Conservation (phyloP, 352 stramenopile species). For the Phytophthora syringae region DNA sequence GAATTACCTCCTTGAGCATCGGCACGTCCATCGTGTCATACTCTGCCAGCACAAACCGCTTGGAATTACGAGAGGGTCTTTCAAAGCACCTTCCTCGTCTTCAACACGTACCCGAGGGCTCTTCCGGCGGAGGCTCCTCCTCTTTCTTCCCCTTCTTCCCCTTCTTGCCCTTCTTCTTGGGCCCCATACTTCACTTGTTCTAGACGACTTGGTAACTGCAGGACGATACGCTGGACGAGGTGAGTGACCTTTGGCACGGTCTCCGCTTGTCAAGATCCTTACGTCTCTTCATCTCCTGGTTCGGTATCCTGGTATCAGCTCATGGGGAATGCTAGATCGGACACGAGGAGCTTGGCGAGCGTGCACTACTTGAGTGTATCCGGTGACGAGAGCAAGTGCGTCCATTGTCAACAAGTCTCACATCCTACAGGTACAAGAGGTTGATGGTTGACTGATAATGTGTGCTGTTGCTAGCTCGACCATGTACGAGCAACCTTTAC, state of each 20-base stretch:
- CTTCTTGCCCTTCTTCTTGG: constrained; percentile 86
- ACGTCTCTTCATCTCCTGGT: constrained; percentile 18
- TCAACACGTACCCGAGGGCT: constrained; percentile 64
- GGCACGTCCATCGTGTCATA: constrained; percentile 94
- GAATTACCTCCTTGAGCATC: constrained; percentile 94
- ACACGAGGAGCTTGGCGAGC: constrained; percentile 35
- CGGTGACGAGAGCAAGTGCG: constrained; percentile 37
- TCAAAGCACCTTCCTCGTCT: not conserved
- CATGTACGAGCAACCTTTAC: constrained; percentile 65
- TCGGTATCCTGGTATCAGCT: not conserved
- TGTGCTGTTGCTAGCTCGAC: constrained; percentile 22
- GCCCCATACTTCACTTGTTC: constrained; percentile 47
- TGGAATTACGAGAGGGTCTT: not conserved
- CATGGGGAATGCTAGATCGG: constrained; percentile 56
- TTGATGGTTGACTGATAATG: not conserved
- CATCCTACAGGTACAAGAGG: not conserved
- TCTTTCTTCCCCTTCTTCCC: constrained; percentile 76
- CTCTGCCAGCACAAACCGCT: constrained; percentile 45
- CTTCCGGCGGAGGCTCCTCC: constrained; percentile 66
- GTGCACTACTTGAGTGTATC: constrained; percentile 35
- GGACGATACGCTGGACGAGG: constrained; percentile 23
- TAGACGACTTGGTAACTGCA: not conserved
- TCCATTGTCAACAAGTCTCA: not conserved
- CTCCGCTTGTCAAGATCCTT: constrained; percentile 15
- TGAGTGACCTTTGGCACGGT: constrained; percentile 1